Evolutionary conservation across 2,329 filamentous ascomycete species (phyloP).

Genomic region (Byssochlamys sp.): DNA sequence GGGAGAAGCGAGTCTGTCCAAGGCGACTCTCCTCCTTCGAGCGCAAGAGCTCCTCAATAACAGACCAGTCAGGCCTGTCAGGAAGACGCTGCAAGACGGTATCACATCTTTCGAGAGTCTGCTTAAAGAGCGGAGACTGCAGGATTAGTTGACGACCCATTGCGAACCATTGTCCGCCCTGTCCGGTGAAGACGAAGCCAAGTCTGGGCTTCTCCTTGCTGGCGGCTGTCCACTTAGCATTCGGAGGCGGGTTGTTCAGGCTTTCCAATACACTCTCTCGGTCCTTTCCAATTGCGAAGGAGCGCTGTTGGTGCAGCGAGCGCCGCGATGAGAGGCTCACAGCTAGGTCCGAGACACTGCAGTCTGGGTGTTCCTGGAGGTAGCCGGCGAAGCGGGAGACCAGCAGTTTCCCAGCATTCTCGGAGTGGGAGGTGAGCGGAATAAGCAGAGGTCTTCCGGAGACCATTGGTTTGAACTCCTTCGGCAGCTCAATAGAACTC

Average conservation of each 20-base stretch:
- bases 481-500: not conserved
- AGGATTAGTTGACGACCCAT: slow-evolving; percentile 14
- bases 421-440: not conserved
- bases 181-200: slow-evolving; percentile 19
- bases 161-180: slow-evolving; percentile 22
- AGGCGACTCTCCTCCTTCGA: slow-evolving; percentile 5
- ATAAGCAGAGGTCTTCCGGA: not conserved
- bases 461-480: not conserved
- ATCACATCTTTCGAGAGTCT: not conserved
- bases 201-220: slow-evolving; percentile 7
- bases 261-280: not conserved
- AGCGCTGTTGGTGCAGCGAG: not conserved
- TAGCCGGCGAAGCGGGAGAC: not conserved
- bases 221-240: not conserved
- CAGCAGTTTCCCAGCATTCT: not conserved
- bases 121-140: not conserved
- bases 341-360: not conserved
- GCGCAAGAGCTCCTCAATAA: slow-evolving; percentile 12
- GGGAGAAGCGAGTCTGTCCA: slow-evolving; percentile 13
- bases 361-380: not conserved
- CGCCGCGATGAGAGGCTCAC: not conserved
- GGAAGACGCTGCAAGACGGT: slow-evolving; percentile 1
- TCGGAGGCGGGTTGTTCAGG: not conserved
- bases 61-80: slow-evolving; percentile 9
- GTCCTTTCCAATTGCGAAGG: not conserved